These are phyloP conservation scores for Leptographium procerum DNA, from an alignment of 2,329 filamentous ascomycete species.

Conservation along the genomic window DNA sequence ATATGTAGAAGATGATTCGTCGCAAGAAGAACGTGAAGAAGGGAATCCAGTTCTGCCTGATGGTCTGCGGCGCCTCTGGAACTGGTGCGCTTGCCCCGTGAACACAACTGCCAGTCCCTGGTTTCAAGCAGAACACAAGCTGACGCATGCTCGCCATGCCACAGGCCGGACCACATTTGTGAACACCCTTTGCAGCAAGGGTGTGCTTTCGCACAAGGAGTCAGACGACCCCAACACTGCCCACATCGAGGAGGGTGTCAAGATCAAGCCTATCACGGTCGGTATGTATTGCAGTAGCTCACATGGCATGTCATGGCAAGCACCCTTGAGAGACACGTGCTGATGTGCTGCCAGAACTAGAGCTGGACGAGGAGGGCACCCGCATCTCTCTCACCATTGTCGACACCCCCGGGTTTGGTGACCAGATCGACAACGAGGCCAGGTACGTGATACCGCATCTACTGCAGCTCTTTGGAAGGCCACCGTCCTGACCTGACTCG, in stretches of 20 bases:
- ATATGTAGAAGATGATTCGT: slow-evolving; percentile 77
- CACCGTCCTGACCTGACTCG: slow-evolving; percentile 8
- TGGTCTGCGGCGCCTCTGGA: slow-evolving; percentile 98
- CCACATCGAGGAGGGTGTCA: slow-evolving; percentile 90
- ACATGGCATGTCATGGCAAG: background rate
- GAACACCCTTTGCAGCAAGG: slow-evolving; percentile 96
- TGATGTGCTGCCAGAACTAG: slow-evolving; percentile 52
- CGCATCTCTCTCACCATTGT: slow-evolving; percentile 97
- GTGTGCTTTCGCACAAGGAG: slow-evolving; percentile 83
- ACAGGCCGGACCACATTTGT: slow-evolving; percentile 97
- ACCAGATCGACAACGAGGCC: slow-evolving; percentile 98
- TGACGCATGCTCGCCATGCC: slow-evolving; percentile 9
- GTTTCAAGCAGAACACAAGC: background rate
- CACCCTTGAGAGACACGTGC: background rate
- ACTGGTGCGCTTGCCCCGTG: slow-evolving; percentile 56
- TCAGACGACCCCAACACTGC: slow-evolving; percentile 80
- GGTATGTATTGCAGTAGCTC: slow-evolving; percentile 36
- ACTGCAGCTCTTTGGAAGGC: background rate
- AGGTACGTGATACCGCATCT: slow-evolving; percentile 44
- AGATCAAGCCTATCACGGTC: slow-evolving; percentile 97
- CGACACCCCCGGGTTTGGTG: slow-evolving; percentile 95
- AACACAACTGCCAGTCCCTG: background rate
- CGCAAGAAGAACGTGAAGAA: slow-evolving; percentile 99
- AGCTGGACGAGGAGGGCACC: slow-evolving; percentile 96
- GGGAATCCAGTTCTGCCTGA: slow-evolving; percentile 99